A percentile compares a stretch with the other conserved stretches of the same genome.
Evolutionary conservation across 352 stramenopile species (phyloP).

Genomic region (Globisporangium spinosum): DNA sequence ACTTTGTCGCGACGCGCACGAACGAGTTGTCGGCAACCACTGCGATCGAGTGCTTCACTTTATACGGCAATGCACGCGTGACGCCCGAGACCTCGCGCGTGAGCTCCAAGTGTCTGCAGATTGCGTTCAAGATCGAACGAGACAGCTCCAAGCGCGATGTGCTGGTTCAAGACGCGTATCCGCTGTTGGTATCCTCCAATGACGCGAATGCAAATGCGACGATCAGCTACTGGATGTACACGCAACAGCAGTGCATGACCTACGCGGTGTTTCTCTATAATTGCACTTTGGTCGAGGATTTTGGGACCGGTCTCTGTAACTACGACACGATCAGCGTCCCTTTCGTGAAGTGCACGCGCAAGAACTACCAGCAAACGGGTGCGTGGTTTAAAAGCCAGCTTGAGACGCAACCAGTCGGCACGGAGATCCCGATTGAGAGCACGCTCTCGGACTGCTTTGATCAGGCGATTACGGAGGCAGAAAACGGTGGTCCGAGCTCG

Average conservation of each 20-base stretch:
- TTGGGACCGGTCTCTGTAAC: slow-evolving; percentile 7
- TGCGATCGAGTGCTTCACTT: slow-evolving; percentile 22
- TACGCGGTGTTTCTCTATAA: slow-evolving; percentile 15
- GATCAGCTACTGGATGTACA: slow-evolving; percentile 7
- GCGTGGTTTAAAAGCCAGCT: background rate
- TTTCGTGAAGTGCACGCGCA: slow-evolving; percentile 10
- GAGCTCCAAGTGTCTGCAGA: slow-evolving; percentile 11
- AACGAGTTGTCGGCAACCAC: slow-evolving; percentile 9
- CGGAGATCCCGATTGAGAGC: background rate
- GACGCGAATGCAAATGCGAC: background rate
- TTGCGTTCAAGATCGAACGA: slow-evolving; percentile 20
- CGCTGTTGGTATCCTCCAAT: slow-evolving; percentile 7
- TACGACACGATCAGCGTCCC: slow-evolving; percentile 9
- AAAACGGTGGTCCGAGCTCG: background rate
- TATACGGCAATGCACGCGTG: slow-evolving; percentile 32
- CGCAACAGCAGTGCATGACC: background rate
- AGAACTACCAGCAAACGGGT: background rate
- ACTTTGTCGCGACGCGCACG: slow-evolving; percentile 15
- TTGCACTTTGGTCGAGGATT: slow-evolving; percentile 13
- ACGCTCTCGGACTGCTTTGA: slow-evolving; percentile 10
- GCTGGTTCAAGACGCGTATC: slow-evolving; percentile 20
- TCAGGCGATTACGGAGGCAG: background rate
- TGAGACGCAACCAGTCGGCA: background rate
- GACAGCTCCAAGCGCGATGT: slow-evolving; percentile 16
- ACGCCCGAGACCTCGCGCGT: slow-evolving; percentile 13